Base-by-base conservation (phyloP, 202 grass and related monocot species). In the Hordeum pubiflorum region DNA sequence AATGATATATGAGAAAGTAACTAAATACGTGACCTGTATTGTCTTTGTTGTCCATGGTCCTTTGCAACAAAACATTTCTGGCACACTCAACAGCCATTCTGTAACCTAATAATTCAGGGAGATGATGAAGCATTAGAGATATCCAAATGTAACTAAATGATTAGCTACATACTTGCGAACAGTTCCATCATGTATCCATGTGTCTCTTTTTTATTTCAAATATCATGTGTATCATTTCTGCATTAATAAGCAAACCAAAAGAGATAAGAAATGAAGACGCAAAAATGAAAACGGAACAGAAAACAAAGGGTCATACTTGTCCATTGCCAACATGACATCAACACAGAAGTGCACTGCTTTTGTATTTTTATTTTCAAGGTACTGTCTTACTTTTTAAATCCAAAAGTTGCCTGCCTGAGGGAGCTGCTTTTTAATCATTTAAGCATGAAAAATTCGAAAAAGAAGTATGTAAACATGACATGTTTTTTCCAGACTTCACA, bases 1-100 rank as follows among this genome's bases (percentile, higher is more conserved):
- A 75, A 63, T 58, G 22, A 82, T 23, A 24, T n/a, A 9, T 13
- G 5, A 77, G 34, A 71, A 65, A 65, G 39, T 13, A 43, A 63
- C 18, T 64, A 81, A 72, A 56, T 13, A 27, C 27, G 23, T 58
- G 66, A 94, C 95, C 95, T 94, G 88, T 63, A 83, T 97, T 91
- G 63, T 94, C 84, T 66, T 89, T 97, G 76, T 97, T 94, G 87
- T 97, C 95, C 84, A 91, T 94, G 58, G 90, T 86, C 86, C 58
- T 97, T 69, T 85, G 68, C 63, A 94, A 64, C 48, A 97, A 83
- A 88, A 84, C 88, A 84, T 91, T 74, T 72, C 90, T 89, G 63
- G 92, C 95, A 80, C 92, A 97, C 11, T 94, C 90, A 69, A 52
- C 79, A 83, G 92, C 95, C 90, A 97, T 91, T 92, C 95, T 93